Evolutionary conservation across 495 filamentous ascomycete genomes (phyloP).

Genomic region (Penicillium riverlandense): DNA sequence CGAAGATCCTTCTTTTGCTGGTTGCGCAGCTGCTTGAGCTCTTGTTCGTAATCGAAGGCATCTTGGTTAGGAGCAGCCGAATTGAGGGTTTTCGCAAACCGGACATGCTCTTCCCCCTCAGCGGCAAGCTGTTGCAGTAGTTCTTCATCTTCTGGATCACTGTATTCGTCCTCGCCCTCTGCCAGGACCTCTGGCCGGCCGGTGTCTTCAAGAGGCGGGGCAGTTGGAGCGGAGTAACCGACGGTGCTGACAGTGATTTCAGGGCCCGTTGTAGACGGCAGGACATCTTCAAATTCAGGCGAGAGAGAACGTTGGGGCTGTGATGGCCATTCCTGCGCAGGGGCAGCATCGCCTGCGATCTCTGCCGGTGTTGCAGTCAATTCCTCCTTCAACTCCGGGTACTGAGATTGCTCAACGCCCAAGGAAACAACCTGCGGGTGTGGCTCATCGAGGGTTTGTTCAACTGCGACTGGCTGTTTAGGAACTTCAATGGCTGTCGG

Average conservation of each 20-base stretch:
- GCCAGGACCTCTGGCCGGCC: constrained; percentile 19
- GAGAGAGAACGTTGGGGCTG: constrained; percentile 31
- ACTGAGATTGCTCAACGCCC: too few species aligned
- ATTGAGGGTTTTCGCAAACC: constrained; percentile 83
- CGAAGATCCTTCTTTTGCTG: constrained; percentile 94
- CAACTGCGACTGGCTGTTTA: too few species aligned
- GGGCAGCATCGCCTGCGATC: not conserved
- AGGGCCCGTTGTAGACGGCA: constrained; percentile 4
- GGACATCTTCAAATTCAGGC: constrained; percentile 48
- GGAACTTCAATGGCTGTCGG: not conserved
- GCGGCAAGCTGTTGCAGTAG: constrained; percentile 75
- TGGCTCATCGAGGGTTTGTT: too few species aligned
- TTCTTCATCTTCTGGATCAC: constrained; percentile 88
- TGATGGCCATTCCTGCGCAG: not conserved
- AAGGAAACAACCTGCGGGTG: too few species aligned
- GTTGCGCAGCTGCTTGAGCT: constrained; percentile 76
- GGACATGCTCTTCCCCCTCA: constrained; percentile 86
- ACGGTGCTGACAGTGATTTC: constrained; percentile 5
- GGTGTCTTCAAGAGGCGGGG: constrained; percentile 9
- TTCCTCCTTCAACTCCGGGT: too few species aligned
- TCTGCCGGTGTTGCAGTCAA: not conserved
- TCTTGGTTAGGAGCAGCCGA: constrained; percentile 51
- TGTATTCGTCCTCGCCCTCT: constrained; percentile 48
- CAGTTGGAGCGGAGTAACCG: not conserved
- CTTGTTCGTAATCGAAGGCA: constrained; percentile 71